These are phyloP conservation scores for Solanum okadae DNA, from an alignment of 257 asterid genomes.

Conservation along the genomic window DNA sequence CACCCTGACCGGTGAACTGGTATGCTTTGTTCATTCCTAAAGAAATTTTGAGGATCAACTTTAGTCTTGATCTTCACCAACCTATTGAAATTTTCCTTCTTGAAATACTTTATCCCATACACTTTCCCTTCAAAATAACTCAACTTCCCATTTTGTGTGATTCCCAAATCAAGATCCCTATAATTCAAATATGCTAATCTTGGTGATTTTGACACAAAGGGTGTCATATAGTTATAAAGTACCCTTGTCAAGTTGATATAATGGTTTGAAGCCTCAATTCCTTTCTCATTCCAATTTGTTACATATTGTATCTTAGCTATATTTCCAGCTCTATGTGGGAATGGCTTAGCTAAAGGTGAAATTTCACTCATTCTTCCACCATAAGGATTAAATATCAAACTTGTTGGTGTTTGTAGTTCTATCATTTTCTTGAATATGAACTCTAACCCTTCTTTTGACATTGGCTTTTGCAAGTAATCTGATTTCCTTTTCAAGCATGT, in stretches of 20 bases:
- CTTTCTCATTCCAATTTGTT: conserved; percentile 35
- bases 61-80: no score
- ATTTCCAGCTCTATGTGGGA: conserved; percentile 62
- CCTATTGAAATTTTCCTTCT: no score
- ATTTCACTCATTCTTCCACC: conserved; percentile 56
- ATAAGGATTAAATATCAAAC: conserved; percentile 27
- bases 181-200: no score
- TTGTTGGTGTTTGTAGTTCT: conserved; percentile 13
- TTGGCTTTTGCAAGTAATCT: conserved; percentile 43
- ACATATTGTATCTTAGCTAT: conserved; percentile 36
- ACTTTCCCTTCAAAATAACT: no score
- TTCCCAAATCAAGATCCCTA: no score
- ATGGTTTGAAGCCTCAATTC: conserved; percentile 12
- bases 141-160: no score
- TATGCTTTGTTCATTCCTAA: no score
- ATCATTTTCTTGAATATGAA: conserved; percentile 18
- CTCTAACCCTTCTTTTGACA: conserved; percentile 15
- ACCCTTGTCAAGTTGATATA: conserved; percentile 23
- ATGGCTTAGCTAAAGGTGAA: conserved; percentile 34
- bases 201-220: no score
- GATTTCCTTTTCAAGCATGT: conserved; percentile 46
- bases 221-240: conserved; percentile 5
- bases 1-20: no score
- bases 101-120: no score
- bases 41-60: no score